These are phyloP conservation scores for Didymella glomerata DNA, from an alignment of 2,329 filamentous ascomycete species.

Conservation along the genomic window DNA sequence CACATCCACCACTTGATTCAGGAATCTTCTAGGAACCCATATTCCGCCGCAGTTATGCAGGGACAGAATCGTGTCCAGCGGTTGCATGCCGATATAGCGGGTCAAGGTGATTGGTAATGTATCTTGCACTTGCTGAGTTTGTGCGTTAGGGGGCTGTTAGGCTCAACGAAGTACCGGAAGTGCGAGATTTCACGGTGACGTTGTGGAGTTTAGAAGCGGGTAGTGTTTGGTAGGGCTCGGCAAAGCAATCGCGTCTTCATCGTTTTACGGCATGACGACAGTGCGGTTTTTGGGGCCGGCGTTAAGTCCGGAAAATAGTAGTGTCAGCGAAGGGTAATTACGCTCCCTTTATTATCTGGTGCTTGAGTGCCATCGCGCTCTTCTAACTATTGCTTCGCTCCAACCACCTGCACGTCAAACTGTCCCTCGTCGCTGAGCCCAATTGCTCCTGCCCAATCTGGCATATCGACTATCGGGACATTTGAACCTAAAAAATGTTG, in stretches of 20 bases:
- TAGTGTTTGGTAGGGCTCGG: conserved; percentile 7
- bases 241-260: conserved; percentile 12
- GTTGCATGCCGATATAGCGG: conserved; percentile 4
- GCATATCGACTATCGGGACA: not conserved
- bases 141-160: not conserved
- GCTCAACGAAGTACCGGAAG: conserved; percentile 10
- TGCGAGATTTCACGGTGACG: conserved; percentile 15
- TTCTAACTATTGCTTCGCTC: not conserved
- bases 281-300: conserved; percentile 12
- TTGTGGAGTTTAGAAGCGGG: conserved; percentile 15
- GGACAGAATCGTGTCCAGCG: conserved; percentile 6
- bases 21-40: conserved; percentile 7
- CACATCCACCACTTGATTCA: conserved; percentile 20
- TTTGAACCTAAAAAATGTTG: conserved; percentile 26
- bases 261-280: conserved; percentile 21
- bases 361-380: conserved; percentile 1
- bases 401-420: not conserved
- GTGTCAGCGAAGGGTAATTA: conserved; percentile 1
- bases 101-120: conserved; percentile 20
- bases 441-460: conserved; percentile 4
- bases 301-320: conserved; percentile 14
- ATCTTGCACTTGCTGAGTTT: conserved; percentile 6
- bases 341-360: not conserved
- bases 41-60: conserved; percentile 15
- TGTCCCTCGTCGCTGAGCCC: not conserved